phyloP scores from a whole-genome alignment of 169 alveolate species.

The Cyclospora cayetanensis region DNA sequence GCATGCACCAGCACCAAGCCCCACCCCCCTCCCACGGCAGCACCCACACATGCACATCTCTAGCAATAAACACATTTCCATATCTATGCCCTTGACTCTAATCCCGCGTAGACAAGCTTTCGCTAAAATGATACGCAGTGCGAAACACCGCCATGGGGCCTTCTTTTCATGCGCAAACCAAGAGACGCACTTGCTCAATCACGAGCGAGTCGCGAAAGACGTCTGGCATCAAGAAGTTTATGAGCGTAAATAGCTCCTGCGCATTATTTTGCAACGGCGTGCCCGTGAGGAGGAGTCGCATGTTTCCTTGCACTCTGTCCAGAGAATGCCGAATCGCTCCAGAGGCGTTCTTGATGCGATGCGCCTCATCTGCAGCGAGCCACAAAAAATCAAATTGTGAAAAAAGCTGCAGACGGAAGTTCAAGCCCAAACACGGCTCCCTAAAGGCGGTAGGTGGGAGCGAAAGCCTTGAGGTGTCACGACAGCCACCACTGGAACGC shows the following conservation, averaged over 20 bases:
- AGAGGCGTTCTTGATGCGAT: slow-evolving; percentile 97
- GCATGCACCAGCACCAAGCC: too few species aligned
- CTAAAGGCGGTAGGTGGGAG: too few species aligned
- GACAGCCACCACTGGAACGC: too few species aligned
- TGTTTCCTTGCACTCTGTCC: slow-evolving; percentile 89
- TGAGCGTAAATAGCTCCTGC: slow-evolving; percentile 94
- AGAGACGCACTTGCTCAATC: slow-evolving; percentile 88
- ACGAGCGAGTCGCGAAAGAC: slow-evolving; percentile 94
- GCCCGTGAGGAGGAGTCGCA: slow-evolving; percentile 95
- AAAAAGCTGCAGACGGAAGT: too few species aligned
- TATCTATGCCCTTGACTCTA: too few species aligned
- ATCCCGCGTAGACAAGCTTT: too few species aligned
- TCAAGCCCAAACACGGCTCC: too few species aligned
- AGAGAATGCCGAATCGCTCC: slow-evolving; percentile 94
- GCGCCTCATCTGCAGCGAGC: slow-evolving; percentile 99
- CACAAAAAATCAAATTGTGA: slow-evolving; percentile 85
- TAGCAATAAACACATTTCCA: too few species aligned
- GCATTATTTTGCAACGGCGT: slow-evolving; percentile 96
- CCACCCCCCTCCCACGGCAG: too few species aligned
- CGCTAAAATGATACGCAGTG: background rate
- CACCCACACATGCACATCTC: too few species aligned
- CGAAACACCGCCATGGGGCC: background rate
- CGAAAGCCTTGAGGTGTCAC: too few species aligned
- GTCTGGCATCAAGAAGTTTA: slow-evolving; percentile 98
- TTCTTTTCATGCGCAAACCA: slow-evolving; percentile 3